These are phyloP conservation scores for Colletotrichum musicola DNA, from an alignment of 2,329 filamentous ascomycete genomes.

Conservation along the genomic window DNA sequence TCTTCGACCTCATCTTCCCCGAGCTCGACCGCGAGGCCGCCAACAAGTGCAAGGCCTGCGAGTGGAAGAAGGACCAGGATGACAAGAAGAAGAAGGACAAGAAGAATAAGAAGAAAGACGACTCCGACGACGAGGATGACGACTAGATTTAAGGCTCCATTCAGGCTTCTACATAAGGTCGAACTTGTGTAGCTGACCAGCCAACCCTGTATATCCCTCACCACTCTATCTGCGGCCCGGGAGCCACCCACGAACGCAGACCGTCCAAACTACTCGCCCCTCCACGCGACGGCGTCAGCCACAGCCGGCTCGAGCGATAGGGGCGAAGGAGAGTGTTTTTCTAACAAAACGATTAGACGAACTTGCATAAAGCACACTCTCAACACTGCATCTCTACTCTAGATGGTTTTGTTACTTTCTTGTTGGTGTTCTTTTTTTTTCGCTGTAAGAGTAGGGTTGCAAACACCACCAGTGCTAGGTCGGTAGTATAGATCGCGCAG, in stretches of 20 bases:
- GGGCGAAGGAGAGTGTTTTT: slow-evolving; percentile 1
- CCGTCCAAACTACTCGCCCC: not conserved
- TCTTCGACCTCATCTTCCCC: slow-evolving; percentile 92
- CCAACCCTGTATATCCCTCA: not conserved
- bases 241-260: not conserved
- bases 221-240: not conserved
- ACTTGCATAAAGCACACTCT: slow-evolving; percentile 25
- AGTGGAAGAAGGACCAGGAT: slow-evolving; percentile 64
- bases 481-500: slow-evolving; percentile 28
- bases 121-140: slow-evolving; percentile 49
- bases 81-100: slow-evolving; percentile 46
- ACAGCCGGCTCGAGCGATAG: not conserved
- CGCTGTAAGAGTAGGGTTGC: slow-evolving; percentile 35
- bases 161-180: not conserved
- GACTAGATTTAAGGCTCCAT: slow-evolving; percentile 21
- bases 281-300: not conserved
- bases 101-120: slow-evolving; percentile 38
- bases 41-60: slow-evolving; percentile 77
- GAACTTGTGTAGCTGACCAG: not conserved
- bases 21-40: slow-evolving; percentile 79
- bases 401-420: slow-evolving; percentile 14
- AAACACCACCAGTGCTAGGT: not conserved
- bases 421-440: not conserved
- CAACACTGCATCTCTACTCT: slow-evolving; percentile 37
- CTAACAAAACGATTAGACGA: slow-evolving; percentile 32